Evolutionary conservation across 495 filamentous ascomycete species (phyloP).

Genomic region (Terfezia boudieri): DNA sequence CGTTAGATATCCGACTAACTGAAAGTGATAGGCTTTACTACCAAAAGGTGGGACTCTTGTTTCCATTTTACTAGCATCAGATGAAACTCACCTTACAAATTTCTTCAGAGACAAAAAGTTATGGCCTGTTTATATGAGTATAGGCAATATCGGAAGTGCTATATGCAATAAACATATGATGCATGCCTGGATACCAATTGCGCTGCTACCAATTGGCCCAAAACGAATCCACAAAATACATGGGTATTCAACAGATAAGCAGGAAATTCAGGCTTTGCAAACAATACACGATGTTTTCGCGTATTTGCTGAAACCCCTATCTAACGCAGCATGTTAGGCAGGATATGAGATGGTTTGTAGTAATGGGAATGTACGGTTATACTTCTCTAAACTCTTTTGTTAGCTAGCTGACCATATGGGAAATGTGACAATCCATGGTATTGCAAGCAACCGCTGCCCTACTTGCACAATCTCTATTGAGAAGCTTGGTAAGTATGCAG

Average conservation of each 20-base stretch:
- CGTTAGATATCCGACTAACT: no score
- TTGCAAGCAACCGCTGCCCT: not conserved
- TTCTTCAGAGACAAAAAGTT: slow-evolving; percentile 4
- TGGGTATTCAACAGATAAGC: not conserved
- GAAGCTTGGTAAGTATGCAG: not conserved
- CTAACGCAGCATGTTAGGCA: not conserved
- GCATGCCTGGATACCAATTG: no score
- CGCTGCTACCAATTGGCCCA: no score
- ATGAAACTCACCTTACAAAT: slow-evolving; percentile 9
- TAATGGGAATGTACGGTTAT: not conserved
- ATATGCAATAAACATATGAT: no score
- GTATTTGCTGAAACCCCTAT: not conserved
- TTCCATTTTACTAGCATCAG: not conserved
- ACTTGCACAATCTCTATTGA: not conserved
- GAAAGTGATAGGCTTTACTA: no score
- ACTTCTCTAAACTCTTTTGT: not conserved
- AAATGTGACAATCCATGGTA: not conserved
- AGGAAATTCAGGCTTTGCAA: not conserved
- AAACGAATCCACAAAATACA: not conserved
- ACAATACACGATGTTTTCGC: not conserved
- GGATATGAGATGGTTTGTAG: not conserved
- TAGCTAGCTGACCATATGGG: not conserved
- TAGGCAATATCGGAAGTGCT: no score
- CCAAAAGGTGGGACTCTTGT: no score
- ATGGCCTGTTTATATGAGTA: not conserved